Conservation (phyloP, 345 rosid species). For the Pistacia vera region DNA sequence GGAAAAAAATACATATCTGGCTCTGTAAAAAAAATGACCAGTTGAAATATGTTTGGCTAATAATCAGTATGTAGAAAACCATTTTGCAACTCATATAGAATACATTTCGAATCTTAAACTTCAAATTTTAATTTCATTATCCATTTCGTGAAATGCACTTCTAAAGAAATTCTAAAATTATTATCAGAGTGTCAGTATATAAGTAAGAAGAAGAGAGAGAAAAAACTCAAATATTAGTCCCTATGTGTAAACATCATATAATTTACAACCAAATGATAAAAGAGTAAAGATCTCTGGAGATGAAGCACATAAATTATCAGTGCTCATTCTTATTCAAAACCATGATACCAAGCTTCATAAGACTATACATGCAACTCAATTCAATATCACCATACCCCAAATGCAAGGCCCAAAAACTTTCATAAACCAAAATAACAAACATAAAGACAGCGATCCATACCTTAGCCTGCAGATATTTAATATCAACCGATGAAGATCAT, state of each 20-base stretch:
- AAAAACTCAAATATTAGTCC: not conserved
- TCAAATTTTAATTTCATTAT: too few species aligned
- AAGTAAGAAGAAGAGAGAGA: not conserved
- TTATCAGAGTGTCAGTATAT: not conserved
- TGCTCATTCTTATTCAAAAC: not conserved
- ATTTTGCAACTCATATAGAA: not conserved
- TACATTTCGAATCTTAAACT: not conserved
- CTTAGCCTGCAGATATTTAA: constrained; percentile 70
- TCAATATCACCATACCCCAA: not conserved
- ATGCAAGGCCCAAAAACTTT: not conserved
- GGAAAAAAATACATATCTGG: not conserved
- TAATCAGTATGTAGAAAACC: not conserved
- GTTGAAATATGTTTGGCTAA: not conserved
- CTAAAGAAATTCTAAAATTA: not conserved
- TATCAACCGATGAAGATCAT: constrained; percentile 24
- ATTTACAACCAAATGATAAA: not conserved
- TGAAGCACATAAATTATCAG: not conserved
- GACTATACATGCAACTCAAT: constrained; percentile 6
- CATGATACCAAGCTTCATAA: not conserved
- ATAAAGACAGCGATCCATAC: constrained; percentile 40
- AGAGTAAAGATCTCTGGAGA: not conserved
- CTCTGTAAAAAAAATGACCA: not conserved
- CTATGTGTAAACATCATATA: not conserved
- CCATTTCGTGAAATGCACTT: not conserved
- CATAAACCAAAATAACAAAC: not conserved